These are phyloP conservation scores for Colletotrichum lindemuthianum DNA, from an alignment of 2,329 filamentous ascomycete genomes.

Conservation along the genomic window DNA sequence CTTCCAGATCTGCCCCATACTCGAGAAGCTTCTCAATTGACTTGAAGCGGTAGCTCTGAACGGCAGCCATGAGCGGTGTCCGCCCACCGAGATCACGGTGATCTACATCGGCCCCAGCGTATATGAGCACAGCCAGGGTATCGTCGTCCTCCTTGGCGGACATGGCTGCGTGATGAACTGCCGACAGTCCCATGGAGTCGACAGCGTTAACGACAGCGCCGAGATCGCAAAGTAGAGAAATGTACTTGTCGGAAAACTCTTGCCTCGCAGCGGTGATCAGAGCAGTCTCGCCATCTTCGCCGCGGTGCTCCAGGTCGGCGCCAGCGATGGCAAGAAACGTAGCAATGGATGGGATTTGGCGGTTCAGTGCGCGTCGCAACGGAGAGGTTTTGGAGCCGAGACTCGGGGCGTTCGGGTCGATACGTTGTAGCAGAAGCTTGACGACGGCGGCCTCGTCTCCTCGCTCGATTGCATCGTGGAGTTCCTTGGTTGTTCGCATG, in stretches of 20 bases:
- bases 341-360: conserved; percentile 36
- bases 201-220: conserved; percentile 38
- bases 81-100: conserved; percentile 34
- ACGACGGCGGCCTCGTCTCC: conserved; percentile 38
- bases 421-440: conserved; percentile 37
- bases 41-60: conserved; percentile 31
- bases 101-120: conserved; percentile 37
- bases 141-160: conserved; percentile 37
- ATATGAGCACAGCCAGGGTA: conserved; percentile 37
- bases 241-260: conserved; percentile 38
- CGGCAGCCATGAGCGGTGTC: conserved; percentile 39
- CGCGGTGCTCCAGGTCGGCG: conserved; percentile 37
- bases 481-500: conserved; percentile 33
- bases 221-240: conserved; percentile 39
- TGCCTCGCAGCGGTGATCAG: conserved; percentile 37
- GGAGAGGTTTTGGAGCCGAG: conserved; percentile 35
- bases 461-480: conserved; percentile 41
- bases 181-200: conserved; percentile 38
- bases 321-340: conserved; percentile 38
- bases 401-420: conserved; percentile 37
- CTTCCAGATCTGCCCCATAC: conserved; percentile 40
- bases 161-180: conserved; percentile 39
- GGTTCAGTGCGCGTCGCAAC: conserved; percentile 38
- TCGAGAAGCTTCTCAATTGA: conserved; percentile 35
- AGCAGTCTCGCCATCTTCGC: conserved; percentile 36